Evolutionary conservation across 345 rosid species (phyloP), one percentile per base, ranked within the genome.

Genomic region (Populus nigra): DNA sequence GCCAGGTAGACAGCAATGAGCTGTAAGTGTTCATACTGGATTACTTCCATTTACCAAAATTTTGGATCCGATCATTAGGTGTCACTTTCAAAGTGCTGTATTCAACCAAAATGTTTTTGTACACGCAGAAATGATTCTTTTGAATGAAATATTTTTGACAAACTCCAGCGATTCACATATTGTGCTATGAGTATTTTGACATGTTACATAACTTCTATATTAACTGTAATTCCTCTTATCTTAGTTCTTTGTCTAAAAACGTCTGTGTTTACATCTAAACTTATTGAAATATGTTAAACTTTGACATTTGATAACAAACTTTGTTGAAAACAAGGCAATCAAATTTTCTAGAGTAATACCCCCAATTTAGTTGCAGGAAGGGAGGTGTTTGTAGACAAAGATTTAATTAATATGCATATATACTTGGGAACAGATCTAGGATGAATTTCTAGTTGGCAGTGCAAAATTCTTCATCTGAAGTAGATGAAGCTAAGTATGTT

Each of bases 1-100:
- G 75, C 53, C 85, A 82, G 86, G 41, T 68, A 74, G 77, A 73
- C 73, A 69, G 49, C 45, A 73, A 35, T 13, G 55, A 82, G 84
- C 78, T 74, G 74, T 71, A 68, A 80, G 83, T 84, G 79, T 84
- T 77, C 73, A 84, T 83, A 75, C 69, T 66, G 81, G 76, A 61
- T 81, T 76, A 49, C 75, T 41, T 65, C 8, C 29, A 65, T 74
- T 72, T 73, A 62, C 76, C 76, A 78, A 70, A 10, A 73, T 83
- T 83, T 83, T 73, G 78, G 49, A 72, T 73, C 39, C 39, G 53
- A 65, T 65, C 68, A 65, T 82, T 80, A 49, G 68, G 68, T 76
- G 80, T 72, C 74, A 79, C 72, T 69, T 31, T 76, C 73, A 67
- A 77, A 74, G 69, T 50, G 65, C 59, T 68, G 82, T 81, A 82